Percentiles rank a stretch among this genome's conserved stretches.
phyloP scores from a whole-genome alignment of 129 eudicot species.

The Kitagawia praeruptora region DNA sequence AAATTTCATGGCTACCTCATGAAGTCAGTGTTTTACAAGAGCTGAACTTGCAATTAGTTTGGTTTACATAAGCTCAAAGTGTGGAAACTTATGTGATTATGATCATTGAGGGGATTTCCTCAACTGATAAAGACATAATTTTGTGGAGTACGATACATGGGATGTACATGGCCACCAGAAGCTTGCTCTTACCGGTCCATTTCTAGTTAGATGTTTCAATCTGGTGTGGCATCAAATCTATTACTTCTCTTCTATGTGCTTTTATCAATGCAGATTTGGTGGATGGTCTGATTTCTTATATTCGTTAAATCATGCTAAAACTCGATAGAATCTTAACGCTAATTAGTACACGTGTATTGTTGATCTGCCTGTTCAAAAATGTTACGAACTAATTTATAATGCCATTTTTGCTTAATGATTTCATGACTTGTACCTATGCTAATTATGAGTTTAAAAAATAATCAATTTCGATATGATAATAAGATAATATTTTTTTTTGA shows the following conservation, averaged over 20 bases:
- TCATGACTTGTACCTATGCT: no score
- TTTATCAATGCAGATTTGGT: slow-evolving; percentile 76
- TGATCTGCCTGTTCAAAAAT: slow-evolving; percentile 81
- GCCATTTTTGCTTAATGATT: slow-evolving; percentile 31
- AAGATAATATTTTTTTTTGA: no score
- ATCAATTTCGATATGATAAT: no score
- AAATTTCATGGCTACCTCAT: slow-evolving; percentile 49
- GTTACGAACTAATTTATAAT: slow-evolving; percentile 43
- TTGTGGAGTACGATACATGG: slow-evolving; percentile 80
- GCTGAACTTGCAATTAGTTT: slow-evolving; percentile 46
- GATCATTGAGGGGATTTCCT: slow-evolving; percentile 38
- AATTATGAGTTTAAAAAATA: no score
- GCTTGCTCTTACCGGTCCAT: slow-evolving; percentile 38
- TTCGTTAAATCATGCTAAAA: slow-evolving; percentile 29
- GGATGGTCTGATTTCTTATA: slow-evolving; percentile 35
- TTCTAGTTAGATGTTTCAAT: slow-evolving; percentile 45
- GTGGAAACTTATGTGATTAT: slow-evolving; percentile 43
- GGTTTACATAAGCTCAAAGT: slow-evolving; percentile 63
- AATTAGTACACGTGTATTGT: slow-evolving; percentile 64
- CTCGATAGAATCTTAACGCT: slow-evolving; percentile 18
- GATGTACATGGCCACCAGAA: slow-evolving; percentile 50
- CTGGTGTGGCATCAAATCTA: slow-evolving; percentile 62
- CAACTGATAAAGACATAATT: slow-evolving; percentile 41
- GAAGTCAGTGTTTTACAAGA: slow-evolving; percentile 47
- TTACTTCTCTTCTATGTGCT: slow-evolving; percentile 61